Conservation (phyloP, 2,329 filamentous ascomycete genomes). For the Plenodomus tracheiphilus region DNA sequence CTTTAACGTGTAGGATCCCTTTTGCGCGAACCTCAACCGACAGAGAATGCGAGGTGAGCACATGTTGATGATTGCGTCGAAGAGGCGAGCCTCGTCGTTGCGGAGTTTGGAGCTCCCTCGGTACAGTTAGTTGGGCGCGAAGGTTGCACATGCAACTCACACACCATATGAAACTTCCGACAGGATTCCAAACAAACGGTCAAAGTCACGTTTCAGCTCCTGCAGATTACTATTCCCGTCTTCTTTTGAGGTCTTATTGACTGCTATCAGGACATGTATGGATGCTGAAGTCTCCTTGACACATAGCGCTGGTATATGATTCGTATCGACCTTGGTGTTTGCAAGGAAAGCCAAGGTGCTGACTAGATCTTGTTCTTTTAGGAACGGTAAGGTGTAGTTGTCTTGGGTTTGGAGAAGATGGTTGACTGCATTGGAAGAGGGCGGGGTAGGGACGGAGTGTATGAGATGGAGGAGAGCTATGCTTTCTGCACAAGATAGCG, state of each 20-base stretch:
- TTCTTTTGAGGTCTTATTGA: slow-evolving; percentile 2
- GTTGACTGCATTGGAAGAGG: neutral
- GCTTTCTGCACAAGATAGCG: neutral
- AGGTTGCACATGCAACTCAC: neutral
- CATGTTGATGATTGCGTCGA: slow-evolving; percentile 14
- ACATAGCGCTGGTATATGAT: slow-evolving; percentile 12
- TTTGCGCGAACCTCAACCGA: slow-evolving; percentile 10
- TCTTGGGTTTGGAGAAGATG: neutral
- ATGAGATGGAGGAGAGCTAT: neutral
- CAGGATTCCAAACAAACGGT: neutral
- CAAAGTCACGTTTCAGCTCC: slow-evolving; percentile 2
- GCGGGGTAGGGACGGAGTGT: neutral
- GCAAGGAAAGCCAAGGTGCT: slow-evolving; percentile 9
- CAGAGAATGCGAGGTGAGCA: slow-evolving; percentile 13
- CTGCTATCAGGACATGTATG: slow-evolving; percentile 7
- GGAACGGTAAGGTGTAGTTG: slow-evolving; percentile 3
- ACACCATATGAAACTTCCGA: slow-evolving; percentile 3
- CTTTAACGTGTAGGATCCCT: neutral
- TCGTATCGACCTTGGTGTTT: slow-evolving; percentile 3
- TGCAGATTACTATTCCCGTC: neutral
- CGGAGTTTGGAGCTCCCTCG: neutral
- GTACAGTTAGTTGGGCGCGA: neutral
- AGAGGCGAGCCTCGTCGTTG: slow-evolving; percentile 4
- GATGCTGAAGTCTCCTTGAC: slow-evolving; percentile 2
- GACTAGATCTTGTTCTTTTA: slow-evolving; percentile 1